Percentiles rank a stretch among this genome's conserved stretches.
phyloP scores from a whole-genome alignment of 2,329 filamentous ascomycete genomes.

The Trichoderma sp. region DNA sequence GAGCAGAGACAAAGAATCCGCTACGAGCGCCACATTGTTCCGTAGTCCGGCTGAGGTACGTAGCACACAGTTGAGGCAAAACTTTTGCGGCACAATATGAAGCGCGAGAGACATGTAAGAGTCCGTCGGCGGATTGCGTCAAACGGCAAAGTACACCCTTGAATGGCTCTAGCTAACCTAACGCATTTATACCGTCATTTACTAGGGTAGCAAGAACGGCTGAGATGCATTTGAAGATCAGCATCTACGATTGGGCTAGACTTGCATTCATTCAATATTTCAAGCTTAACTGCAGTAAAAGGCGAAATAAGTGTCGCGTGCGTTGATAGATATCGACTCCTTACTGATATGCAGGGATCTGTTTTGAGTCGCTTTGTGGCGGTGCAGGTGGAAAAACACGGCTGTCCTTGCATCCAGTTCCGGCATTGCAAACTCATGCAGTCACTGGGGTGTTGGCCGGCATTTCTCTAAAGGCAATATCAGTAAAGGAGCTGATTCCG shows the following conservation, averaged over 20 bases:
- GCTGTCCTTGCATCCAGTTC: too few relatives aligned
- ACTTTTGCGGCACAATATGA: background rate
- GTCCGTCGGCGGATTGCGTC: background rate
- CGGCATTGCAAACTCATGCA: too few relatives aligned
- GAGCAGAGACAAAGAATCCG: background rate
- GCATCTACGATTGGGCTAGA: background rate
- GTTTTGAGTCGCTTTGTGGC: background rate
- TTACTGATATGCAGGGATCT: background rate
- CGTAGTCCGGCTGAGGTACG: background rate
- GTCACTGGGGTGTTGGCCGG: too few relatives aligned
- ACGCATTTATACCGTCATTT: background rate
- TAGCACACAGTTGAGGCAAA: background rate
- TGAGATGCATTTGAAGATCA: background rate
- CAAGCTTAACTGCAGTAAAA: background rate
- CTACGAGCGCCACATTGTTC: background rate
- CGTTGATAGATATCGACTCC: background rate
- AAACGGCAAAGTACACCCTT: background rate
- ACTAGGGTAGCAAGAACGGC: background rate
- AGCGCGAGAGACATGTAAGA: background rate
- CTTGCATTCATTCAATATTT: background rate
- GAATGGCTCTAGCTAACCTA: background rate
- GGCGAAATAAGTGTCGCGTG: background rate
- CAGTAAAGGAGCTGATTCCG: fast-evolving
- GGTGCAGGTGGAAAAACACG: background rate
- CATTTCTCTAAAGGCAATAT: too few relatives aligned